Conservation (phyloP, 2,329 filamentous ascomycete genomes). For the Graphilbum ipis-grandicollis region DNA sequence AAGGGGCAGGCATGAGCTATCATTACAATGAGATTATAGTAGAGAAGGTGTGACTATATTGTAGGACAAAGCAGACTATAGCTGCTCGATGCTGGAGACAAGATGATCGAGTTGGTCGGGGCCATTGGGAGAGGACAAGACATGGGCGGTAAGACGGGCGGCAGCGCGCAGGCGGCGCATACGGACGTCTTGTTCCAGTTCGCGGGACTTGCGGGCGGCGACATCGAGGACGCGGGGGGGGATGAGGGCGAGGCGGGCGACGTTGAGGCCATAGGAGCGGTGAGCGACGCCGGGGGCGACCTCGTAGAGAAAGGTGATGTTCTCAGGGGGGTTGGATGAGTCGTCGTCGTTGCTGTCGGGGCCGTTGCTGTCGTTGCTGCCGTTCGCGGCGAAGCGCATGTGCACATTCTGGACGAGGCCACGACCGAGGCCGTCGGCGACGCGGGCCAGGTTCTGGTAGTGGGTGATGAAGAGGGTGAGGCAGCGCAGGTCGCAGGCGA, state of each 20-base stretch:
- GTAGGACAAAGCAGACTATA: constrained; percentile 19
- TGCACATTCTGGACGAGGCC: constrained; percentile 69
- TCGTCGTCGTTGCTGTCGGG: constrained; percentile 30
- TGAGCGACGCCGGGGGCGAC: constrained; percentile 83
- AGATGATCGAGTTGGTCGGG: constrained; percentile 32
- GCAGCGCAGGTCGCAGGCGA: constrained; percentile 56
- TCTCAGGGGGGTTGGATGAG: constrained; percentile 13
- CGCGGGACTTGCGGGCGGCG: constrained; percentile 60
- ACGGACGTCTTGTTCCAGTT: constrained; percentile 61
- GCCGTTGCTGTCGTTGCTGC: constrained; percentile 7
- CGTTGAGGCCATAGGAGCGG: constrained; percentile 86
- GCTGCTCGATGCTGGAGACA: constrained; percentile 38
- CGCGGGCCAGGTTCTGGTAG: constrained; percentile 66
- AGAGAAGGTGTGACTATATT: too few relatives aligned
- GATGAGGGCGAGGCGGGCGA: constrained; percentile 70
- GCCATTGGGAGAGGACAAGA: constrained; percentile 17
- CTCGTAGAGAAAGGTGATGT: constrained; percentile 91
- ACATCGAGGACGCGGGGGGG: constrained; percentile 61
- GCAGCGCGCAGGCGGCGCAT: constrained; percentile 40
- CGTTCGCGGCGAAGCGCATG: constrained; percentile 56
- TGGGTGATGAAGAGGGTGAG: constrained; percentile 94
- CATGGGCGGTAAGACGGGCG: constrained; percentile 21
- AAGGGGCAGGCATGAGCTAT: too few relatives aligned
- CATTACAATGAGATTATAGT: too few relatives aligned
- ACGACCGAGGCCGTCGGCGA: constrained; percentile 49